phyloP scores from a whole-genome alignment of 441 rosid species.

The Brassica hybrid region DNA sequence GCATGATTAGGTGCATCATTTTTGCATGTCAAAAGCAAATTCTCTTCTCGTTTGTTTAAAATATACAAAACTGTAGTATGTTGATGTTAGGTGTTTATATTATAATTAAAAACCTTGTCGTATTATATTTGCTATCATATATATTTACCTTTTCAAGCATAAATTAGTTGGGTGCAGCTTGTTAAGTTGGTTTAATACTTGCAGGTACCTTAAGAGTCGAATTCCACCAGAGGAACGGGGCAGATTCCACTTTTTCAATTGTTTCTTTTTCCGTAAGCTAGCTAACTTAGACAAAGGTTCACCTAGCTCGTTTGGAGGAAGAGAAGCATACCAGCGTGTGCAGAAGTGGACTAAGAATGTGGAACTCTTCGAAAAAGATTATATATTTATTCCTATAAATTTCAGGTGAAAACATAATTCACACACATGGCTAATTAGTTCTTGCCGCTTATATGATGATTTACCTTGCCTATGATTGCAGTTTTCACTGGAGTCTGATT shows the following conservation, averaged over 20 bases:
- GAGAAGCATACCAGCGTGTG: constrained; percentile 80
- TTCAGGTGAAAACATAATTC: constrained; percentile 60
- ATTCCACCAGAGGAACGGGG: constrained; percentile 59
- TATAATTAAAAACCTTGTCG: background rate
- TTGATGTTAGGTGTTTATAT: background rate
- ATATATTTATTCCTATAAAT: constrained; percentile 88
- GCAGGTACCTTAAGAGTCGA: constrained; percentile 71
- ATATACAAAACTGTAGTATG: constrained; percentile 14
- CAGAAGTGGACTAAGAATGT: constrained; percentile 92
- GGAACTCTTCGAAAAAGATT: constrained; percentile 82
- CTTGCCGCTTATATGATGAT: constrained; percentile 28
- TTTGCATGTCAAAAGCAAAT: background rate
- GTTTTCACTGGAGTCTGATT: constrained; percentile 91
- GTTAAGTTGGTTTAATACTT: constrained; percentile 28
- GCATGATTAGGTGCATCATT: no score
- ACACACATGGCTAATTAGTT: background rate
- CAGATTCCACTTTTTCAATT: constrained; percentile 82
- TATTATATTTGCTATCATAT: constrained; percentile 3
- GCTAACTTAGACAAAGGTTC: constrained; percentile 82
- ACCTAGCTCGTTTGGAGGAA: constrained; percentile 60
- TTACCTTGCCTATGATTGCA: constrained; percentile 49
- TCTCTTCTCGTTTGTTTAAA: constrained; percentile 1
- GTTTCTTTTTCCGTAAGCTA: constrained; percentile 93
- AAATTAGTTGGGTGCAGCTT: constrained; percentile 17
- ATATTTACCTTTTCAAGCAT: constrained; percentile 4